These are phyloP conservation scores for Teunomyces lycoperdinae DNA, from an alignment of 805 yeast genomes.

Conservation along the genomic window DNA sequence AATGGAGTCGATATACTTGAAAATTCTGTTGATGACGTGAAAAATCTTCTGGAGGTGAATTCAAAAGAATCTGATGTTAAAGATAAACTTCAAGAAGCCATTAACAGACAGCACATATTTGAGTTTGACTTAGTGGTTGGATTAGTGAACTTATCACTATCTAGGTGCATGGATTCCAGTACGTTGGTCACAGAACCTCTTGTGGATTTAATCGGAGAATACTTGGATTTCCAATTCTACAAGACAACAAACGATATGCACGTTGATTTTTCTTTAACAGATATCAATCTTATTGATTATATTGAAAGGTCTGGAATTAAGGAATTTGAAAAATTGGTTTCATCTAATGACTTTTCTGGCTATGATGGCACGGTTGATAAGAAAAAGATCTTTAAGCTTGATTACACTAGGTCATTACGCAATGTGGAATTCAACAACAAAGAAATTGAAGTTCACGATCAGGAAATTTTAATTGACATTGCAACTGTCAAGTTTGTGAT, in stretches of 20 bases:
- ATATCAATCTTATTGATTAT: slow-evolving; percentile 71
- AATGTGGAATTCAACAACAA: slow-evolving; percentile 51
- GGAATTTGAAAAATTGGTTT: slow-evolving; percentile 65
- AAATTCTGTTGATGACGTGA: slow-evolving; percentile 1
- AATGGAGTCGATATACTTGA: slow-evolving; percentile 22
- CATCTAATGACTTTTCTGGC: slow-evolving; percentile 55
- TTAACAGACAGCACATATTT: slow-evolving; percentile 54
- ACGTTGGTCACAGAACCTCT: slow-evolving; percentile 64
- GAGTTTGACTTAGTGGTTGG: slow-evolving; percentile 75
- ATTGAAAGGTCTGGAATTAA: slow-evolving; percentile 59
- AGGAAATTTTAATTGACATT: slow-evolving; percentile 65
- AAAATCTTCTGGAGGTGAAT: not conserved
- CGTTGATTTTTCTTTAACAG: slow-evolving; percentile 60
- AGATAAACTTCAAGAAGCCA: slow-evolving; percentile 13
- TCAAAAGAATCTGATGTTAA: not conserved
- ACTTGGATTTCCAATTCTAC: slow-evolving; percentile 56
- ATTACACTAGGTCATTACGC: slow-evolving; percentile 58
- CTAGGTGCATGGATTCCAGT: slow-evolving; percentile 62
- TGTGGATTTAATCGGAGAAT: slow-evolving; percentile 69
- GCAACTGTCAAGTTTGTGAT: slow-evolving; percentile 76
- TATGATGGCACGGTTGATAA: slow-evolving; percentile 18
- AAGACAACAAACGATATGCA: slow-evolving; percentile 61
- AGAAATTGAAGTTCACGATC: slow-evolving; percentile 71
- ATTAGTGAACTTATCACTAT: slow-evolving; percentile 56
- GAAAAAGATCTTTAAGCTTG: slow-evolving; percentile 53